Conservation (phyloP, 768 basidiomycete species). For the Pholiota molesta region DNA sequence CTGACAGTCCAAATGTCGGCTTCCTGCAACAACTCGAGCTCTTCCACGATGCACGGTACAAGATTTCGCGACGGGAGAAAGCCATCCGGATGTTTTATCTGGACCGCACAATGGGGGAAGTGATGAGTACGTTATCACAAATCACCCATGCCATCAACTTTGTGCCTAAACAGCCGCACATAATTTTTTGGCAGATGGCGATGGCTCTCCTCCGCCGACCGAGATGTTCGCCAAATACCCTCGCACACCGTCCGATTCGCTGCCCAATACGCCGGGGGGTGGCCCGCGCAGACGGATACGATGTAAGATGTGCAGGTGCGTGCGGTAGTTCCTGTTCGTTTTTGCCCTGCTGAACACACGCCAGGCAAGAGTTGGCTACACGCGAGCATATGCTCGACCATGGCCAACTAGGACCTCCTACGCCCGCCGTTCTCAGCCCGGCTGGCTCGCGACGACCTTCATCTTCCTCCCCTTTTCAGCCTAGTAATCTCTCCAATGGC, state of each 20-base stretch:
- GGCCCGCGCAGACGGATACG: slow-evolving; percentile 62
- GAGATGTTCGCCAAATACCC: slow-evolving; percentile 82
- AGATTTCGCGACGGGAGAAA: slow-evolving; percentile 68
- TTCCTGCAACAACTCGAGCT: slow-evolving; percentile 82
- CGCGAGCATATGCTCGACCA: slow-evolving; percentile 96
- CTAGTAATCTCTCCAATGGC: slow-evolving; percentile 18
- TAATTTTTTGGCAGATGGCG: slow-evolving; percentile 57
- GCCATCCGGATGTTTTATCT: slow-evolving; percentile 82
- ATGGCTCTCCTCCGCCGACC: slow-evolving; percentile 62
- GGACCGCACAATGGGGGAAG: slow-evolving; percentile 70
- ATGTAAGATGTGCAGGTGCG: slow-evolving; percentile 90
- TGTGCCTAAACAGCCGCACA: slow-evolving; percentile 16
- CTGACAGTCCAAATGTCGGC: slow-evolving; percentile 77
- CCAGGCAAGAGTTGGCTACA: slow-evolving; percentile 81
- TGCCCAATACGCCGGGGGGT: slow-evolving; percentile 59
- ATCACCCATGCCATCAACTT: slow-evolving; percentile 12
- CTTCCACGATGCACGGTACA: slow-evolving; percentile 73
- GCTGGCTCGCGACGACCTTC: slow-evolving; percentile 43
- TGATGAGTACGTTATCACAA: slow-evolving; percentile 65
- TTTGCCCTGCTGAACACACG: not conserved
- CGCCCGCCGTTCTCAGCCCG: slow-evolving; percentile 55
- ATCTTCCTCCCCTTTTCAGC: slow-evolving; percentile 27
- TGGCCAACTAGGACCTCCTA: slow-evolving; percentile 73
- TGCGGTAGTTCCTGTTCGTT: not conserved
- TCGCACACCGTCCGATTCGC: slow-evolving; percentile 62